Percentiles rank a stretch among this genome's conserved stretches.
Evolutionary conservation across 768 basidiomycete genomes (phyloP).

Genomic region (Leccinum disarticulatum): DNA sequence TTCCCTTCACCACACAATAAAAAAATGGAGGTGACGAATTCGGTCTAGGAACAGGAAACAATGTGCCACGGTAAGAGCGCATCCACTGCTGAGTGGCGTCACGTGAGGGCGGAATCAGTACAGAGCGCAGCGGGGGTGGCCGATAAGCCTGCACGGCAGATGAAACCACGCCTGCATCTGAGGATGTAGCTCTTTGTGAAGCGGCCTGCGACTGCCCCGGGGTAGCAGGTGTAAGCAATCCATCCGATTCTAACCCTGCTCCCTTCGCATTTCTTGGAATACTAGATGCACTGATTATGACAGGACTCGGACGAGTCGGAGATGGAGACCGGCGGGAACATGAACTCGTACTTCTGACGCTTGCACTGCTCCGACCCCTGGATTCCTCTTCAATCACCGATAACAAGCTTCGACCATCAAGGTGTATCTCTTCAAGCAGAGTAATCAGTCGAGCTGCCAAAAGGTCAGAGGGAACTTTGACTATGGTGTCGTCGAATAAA

Average conservation of each 20-base stretch:
- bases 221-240: too few species aligned
- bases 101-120: not conserved
- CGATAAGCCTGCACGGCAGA: not conserved
- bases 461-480: not conserved
- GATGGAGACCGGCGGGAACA: too few species aligned
- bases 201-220: too few species aligned
- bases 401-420: not conserved
- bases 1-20: not conserved
- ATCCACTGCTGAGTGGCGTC: not conserved
- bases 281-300: too few species aligned
- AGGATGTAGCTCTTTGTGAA: not conserved
- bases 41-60: not conserved
- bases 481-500: not conserved
- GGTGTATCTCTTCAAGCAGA: not conserved
- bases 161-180: not conserved
- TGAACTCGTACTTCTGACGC: too few species aligned
- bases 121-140: not conserved
- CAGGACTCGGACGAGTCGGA: too few species aligned
- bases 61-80: not conserved
- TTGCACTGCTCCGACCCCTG: too few species aligned
- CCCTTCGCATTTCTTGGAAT: too few species aligned
- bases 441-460: not conserved
- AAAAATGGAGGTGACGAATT: too few species aligned
- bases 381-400: not conserved
- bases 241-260: too few species aligned